Base-by-base conservation (phyloP, 2,329 filamentous ascomycete species). In the Colletotrichum noveboracense region DNA sequence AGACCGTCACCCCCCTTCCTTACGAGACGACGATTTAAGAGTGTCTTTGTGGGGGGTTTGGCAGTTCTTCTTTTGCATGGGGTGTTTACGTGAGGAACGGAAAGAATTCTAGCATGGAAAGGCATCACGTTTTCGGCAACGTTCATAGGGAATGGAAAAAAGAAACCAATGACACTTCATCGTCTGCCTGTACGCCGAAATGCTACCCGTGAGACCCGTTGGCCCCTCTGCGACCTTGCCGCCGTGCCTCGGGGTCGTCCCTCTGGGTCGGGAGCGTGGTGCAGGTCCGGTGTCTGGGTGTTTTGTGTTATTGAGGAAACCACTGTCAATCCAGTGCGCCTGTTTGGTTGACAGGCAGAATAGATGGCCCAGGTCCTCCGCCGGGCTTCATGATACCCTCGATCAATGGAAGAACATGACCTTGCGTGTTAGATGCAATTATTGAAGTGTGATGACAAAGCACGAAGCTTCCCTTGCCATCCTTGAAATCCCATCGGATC, bases 11-110 rank as follows among this genome's bases (percentile, higher is more conserved):
- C 78, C 96, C 96, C 82, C 92, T 98, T 83, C 89, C 97, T 84
- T 99, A 98, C 93, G 97, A 98, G 92, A 99, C 97, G 84, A 96
- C 95, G 86, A 98, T 99, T 88, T 99, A 97, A 93, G 66, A 75
- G 76, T 71, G 77, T 76, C 76, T 66, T 71, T 65, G 66, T 67
- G 68, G 56, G 66, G 38, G 75, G 64, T 55, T 76, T 75, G 75
- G 62, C 71, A 75, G 73, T 76, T 77, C 77, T 78, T 78, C 72
- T 78, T 73, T 75, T 77, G 75, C 75, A 76, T 77, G 77, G 69
- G 77, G 77, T 78, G 77, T 78, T 76, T 78, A 78, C 77, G 71
- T 77, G 77, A 76, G 75, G 76, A 77, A 76, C 77, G 77, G 76
- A 77, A 75, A 74, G 74, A 70, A 71, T 72, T 77, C 75, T 76